Evolutionary conservation across 1,139 yeast species (phyloP).

Genomic region (Candida tetrigidarum): DNA sequence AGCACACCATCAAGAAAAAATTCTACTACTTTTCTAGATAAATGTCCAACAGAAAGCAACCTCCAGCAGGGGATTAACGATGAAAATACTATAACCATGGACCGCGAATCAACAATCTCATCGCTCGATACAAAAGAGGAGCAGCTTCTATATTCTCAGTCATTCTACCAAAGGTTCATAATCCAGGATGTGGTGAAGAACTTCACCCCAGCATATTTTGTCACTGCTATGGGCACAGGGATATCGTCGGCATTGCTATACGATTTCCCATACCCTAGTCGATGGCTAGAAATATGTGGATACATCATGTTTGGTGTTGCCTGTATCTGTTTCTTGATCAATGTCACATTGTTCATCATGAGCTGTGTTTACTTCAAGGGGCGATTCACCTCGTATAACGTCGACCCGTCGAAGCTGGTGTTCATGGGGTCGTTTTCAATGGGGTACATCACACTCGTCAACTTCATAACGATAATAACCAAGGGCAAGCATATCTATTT

Average conservation of each 20-base stretch:
- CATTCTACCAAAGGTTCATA: slow-evolving; percentile 14
- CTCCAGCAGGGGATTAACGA: too few species aligned
- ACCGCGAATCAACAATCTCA: too few species aligned
- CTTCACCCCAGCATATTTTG: slow-evolving; percentile 66
- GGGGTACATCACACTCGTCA: slow-evolving; percentile 73
- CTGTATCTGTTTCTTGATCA: slow-evolving; percentile 48
- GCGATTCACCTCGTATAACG: slow-evolving; percentile 37
- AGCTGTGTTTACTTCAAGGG: slow-evolving; percentile 40
- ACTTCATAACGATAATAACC: slow-evolving; percentile 48
- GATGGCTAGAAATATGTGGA: slow-evolving; percentile 64
- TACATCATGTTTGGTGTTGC: slow-evolving; percentile 60
- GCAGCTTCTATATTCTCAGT: background rate
- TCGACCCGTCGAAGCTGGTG: slow-evolving; percentile 53
- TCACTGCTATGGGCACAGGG: slow-evolving; percentile 85
- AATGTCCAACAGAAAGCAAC: too few species aligned
- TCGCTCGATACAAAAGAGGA: too few species aligned
- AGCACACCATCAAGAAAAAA: too few species aligned
- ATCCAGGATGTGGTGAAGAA: slow-evolving; percentile 25
- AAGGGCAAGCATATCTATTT: slow-evolving; percentile 22
- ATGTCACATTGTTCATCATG: slow-evolving; percentile 17
- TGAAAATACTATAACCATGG: too few species aligned
- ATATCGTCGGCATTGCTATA: slow-evolving; percentile 64
- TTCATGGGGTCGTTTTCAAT: slow-evolving; percentile 80
- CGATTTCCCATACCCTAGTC: slow-evolving; percentile 64
- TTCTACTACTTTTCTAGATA: too few species aligned